Conservation (phyloP, 495 filamentous ascomycete species). For the Penicillium coffeae region DNA sequence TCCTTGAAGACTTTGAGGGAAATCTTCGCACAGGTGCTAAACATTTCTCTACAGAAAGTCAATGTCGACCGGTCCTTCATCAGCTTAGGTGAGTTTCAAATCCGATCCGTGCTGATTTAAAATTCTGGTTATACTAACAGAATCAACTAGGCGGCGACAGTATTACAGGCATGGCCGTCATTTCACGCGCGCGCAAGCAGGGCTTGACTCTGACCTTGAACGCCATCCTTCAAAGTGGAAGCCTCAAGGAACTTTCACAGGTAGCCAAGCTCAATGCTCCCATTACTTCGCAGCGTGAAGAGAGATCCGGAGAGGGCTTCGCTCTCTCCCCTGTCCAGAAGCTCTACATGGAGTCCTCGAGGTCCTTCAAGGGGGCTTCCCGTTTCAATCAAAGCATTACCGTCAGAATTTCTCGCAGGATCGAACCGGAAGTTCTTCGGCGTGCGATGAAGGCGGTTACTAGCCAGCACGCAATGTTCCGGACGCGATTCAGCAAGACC, state of each 20-base stretch:
- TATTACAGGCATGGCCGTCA: constrained; percentile 40
- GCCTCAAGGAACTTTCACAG: constrained; percentile 34
- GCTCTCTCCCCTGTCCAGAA: constrained; percentile 46
- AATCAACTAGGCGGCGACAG: constrained; percentile 43
- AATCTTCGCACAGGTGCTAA: constrained; percentile 48
- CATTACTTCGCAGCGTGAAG: constrained; percentile 16
- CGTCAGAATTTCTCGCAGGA: constrained; percentile 49
- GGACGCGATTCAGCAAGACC: constrained; percentile 53
- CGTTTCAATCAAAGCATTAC: constrained; percentile 72
- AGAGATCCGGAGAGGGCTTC: constrained; percentile 47
- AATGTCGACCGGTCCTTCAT: constrained; percentile 41
- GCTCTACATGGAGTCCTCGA: constrained; percentile 42
- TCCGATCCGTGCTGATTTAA: constrained; percentile 1
- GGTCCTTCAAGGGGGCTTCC: constrained; percentile 41
- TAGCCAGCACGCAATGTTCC: constrained; percentile 64
- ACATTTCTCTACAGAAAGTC: constrained; percentile 36
- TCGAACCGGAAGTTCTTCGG: constrained; percentile 47
- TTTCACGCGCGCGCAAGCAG: constrained; percentile 36
- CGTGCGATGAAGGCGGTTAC: constrained; percentile 57
- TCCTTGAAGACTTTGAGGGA: constrained; percentile 29
- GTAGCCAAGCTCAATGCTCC: constrained; percentile 19
- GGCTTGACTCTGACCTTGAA: constrained; percentile 35
- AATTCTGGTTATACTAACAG: constrained; percentile 17
- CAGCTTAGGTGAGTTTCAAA: constrained; percentile 35
- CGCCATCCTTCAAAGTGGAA: constrained; percentile 34